phyloP scores from a whole-genome alignment of 176 grass and related monocot species.

The Rhipidocladum racemiflorum region DNA sequence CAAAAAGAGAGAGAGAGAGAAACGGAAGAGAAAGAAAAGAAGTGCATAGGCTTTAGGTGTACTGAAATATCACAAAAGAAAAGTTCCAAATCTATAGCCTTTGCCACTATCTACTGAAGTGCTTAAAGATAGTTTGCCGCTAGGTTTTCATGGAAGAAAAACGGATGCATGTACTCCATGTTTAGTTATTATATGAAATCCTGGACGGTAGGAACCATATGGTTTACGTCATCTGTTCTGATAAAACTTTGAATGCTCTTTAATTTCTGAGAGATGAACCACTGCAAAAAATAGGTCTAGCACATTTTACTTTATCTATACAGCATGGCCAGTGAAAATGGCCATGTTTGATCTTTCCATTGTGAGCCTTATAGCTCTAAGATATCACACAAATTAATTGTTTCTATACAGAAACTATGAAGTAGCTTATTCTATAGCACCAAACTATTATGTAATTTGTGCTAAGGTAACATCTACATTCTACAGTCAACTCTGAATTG shows the following conservation, averaged over 20 bases:
- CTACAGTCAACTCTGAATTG: too few species aligned
- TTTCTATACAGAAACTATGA: too few species aligned
- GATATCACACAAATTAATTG: too few species aligned
- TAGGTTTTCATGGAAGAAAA: background rate
- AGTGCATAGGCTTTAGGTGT: background rate
- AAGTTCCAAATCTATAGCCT: background rate
- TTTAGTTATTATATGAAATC: background rate
- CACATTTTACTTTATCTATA: too few species aligned
- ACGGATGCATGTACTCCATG: background rate
- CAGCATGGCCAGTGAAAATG: too few species aligned
- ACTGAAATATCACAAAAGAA: background rate
- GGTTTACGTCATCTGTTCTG: background rate
- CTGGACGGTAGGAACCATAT: background rate
- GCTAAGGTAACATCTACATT: too few species aligned
- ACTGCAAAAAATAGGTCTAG: too few species aligned
- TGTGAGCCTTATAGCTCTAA: too few species aligned
- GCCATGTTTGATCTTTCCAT: too few species aligned
- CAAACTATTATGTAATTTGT: too few species aligned
- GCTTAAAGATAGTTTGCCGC: background rate
- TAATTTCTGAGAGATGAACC: too few species aligned
- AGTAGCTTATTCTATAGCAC: too few species aligned
- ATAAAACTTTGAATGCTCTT: background rate
- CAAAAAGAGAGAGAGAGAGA: background rate
- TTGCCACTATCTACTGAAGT: background rate
- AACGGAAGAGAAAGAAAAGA: background rate